A percentile compares a stretch with the other conserved stretches of the same genome.
These are phyloP conservation scores for Trypanosoma cruzi DNA, from an alignment of 208 protist species.

Conservation along the genomic window DNA sequence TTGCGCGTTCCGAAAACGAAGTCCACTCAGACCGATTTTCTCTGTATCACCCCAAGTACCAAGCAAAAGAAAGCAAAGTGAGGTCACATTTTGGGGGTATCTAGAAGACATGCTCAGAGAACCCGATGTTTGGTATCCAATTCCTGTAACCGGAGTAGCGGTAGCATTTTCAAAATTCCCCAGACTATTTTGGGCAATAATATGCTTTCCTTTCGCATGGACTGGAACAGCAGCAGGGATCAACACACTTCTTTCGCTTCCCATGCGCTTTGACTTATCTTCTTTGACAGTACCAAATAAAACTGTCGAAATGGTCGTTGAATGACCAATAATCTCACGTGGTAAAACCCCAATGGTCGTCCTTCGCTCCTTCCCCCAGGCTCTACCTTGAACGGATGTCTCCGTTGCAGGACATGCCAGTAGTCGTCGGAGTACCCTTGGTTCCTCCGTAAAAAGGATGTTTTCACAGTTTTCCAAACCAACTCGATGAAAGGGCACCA, in stretches of 20 bases:
- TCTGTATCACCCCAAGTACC: constrained; percentile 71
- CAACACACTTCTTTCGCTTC: constrained; percentile 16
- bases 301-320: constrained; percentile 7
- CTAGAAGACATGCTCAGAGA: background rate
- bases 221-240: background rate
- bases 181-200: background rate
- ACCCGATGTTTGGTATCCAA: background rate
- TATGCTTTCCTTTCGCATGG: background rate
- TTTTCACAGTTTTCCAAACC: constrained; percentile 72
- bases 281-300: constrained; percentile 4
- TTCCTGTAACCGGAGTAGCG: background rate
- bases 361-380: background rate
- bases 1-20: constrained; percentile 58
- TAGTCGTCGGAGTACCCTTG: constrained; percentile 30
- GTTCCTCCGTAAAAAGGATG: constrained; percentile 68
- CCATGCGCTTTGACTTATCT: constrained; percentile 12
- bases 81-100: constrained; percentile 43
- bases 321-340: background rate
- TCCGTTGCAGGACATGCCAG: constrained; percentile 3
- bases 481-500: constrained; percentile 22
- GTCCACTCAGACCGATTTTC: constrained; percentile 51
- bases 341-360: background rate
- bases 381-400: background rate
- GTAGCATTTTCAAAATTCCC: background rate
- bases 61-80: constrained; percentile 56